Base-by-base conservation (phyloP, 805 yeast genomes). In the Candida orba region DNA sequence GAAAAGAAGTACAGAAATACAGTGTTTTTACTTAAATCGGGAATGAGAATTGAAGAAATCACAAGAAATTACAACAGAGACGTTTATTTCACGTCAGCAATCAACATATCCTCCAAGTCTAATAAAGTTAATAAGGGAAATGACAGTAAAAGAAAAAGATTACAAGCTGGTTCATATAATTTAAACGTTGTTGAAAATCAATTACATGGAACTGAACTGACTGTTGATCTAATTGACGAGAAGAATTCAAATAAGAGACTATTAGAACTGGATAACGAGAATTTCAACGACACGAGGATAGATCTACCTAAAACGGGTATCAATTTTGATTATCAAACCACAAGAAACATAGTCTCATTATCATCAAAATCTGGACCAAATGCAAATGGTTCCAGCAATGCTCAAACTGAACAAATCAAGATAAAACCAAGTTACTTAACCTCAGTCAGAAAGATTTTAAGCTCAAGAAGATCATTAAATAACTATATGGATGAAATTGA, bases 401-500 rank as follows among this genome's bases (percentile, higher is more conserved):
- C 40, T 1, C 46, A 33, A 10, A 24, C 17, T 15, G 48, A 46
- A 8, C 52, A 47, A 33, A 35, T 45, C 15, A 52, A 46, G 47
- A 53, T 46, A 10, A 51, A 49, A 43, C 71, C 18, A 54, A 54
- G 56, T 34, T 46, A 53, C 9, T 30, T 52, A 10, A 54, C 65
- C 2, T 64, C 64, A 1, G 67, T 68, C 29, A 62, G 66, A 40
- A 60, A 71, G 44, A 56, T 69, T 1, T 42, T 71, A 6, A 61
- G 60, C 4, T 69, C 74, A 6, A 61, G 71, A 43, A 68, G 69
- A 47, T 64, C 65, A 23, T 55, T 72, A 56, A 45, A 56, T 1
- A 71, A 71, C 47, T 69, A 68, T 42, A 42, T 63, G 23, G 75
- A 71, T 50, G 76, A 71, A 34, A 32, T 42, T 38, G 62, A 68